Base-by-base conservation (phyloP, 2,329 filamentous ascomycete species). In the Alternaria infectoria region DNA sequence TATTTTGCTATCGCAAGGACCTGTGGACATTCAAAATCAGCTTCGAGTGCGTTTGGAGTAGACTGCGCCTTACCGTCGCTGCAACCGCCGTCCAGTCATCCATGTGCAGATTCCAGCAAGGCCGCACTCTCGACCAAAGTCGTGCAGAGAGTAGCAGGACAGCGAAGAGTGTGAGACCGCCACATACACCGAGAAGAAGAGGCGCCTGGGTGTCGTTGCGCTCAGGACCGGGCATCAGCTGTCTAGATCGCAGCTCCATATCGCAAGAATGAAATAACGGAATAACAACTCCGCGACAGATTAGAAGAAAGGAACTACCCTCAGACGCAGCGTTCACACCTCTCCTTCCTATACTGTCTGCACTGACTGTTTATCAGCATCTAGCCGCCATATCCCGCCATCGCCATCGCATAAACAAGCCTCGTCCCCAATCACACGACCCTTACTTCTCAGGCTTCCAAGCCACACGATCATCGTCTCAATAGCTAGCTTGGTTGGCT, bases 81-180 rank as follows among this genome's bases (percentile, higher is more conserved):
- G 25, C 65, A 2, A 70, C 36, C 2, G 68, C 64, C 9, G 67
- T 69, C 69, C 70, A 74, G 55, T 74, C 72, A 44, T 74, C 73
- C 21, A 61, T 30, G 49, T 69, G 62, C 17, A 75, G 50, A 5
- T 60, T 55, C 10, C 36, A 57, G 5, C 55, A 54, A 1, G 70
- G 65, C 5, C 62, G 54, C 0, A 67, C 4, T 21, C 73, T 56
- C 5, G 68, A 70, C 72, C 70, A 74, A 6, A 74, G 30, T 17
- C 72, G 59, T 51, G 70, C 71, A 19, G 47, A 26, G 7, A 75
- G 65, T 6, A 75, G 57, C 11, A 44, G 15, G 10, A 72, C 60
- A 0, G 66, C 66, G 10, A 74, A 57, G 43, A 70, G 54, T 3
- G 73, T 43, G 6, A 75, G 54, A 5, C 62, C 57, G 5, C 72